phyloP scores from a whole-genome alignment of 306 rosid species.

The Nissolia schottii region DNA sequence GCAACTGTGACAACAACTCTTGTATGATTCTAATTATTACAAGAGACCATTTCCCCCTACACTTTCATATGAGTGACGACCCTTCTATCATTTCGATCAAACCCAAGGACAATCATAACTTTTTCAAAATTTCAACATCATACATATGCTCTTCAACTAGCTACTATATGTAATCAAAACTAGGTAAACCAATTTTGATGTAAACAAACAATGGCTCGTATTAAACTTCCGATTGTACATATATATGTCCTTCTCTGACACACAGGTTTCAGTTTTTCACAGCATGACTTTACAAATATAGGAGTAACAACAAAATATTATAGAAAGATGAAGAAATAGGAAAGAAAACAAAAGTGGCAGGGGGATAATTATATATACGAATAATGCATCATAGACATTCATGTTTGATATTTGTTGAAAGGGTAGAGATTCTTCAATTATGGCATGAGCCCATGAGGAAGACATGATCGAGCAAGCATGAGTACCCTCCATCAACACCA shows the following conservation, averaged over 20 bases:
- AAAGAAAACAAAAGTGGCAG: background rate
- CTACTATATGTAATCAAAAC: background rate
- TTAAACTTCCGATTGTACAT: background rate
- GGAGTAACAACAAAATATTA: background rate
- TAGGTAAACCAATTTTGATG: background rate
- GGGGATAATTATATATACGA: background rate
- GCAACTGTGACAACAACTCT: slow-evolving; percentile 47
- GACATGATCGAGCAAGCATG: slow-evolving; percentile 27
- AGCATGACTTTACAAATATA: slow-evolving; percentile 2
- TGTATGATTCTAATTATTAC: slow-evolving; percentile 50
- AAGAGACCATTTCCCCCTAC: slow-evolving; percentile 32
- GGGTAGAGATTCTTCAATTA: slow-evolving; percentile 39
- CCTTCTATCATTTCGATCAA: slow-evolving; percentile 26
- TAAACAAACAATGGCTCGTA: background rate
- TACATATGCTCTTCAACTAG: slow-evolving; percentile 28
- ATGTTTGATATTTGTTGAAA: slow-evolving; percentile 29
- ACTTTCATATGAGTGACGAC: slow-evolving; percentile 20
- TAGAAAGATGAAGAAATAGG: background rate
- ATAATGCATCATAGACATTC: background rate
- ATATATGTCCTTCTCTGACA: background rate
- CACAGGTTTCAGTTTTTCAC: background rate
- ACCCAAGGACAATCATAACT: slow-evolving; percentile 35
- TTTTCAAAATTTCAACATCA: slow-evolving; percentile 30
- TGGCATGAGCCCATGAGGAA: slow-evolving; percentile 36
- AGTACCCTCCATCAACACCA: slow-evolving; percentile 39